Conservation (phyloP, 2,329 filamentous ascomycete genomes). For the Graphilbum ipis-grandicollis region DNA sequence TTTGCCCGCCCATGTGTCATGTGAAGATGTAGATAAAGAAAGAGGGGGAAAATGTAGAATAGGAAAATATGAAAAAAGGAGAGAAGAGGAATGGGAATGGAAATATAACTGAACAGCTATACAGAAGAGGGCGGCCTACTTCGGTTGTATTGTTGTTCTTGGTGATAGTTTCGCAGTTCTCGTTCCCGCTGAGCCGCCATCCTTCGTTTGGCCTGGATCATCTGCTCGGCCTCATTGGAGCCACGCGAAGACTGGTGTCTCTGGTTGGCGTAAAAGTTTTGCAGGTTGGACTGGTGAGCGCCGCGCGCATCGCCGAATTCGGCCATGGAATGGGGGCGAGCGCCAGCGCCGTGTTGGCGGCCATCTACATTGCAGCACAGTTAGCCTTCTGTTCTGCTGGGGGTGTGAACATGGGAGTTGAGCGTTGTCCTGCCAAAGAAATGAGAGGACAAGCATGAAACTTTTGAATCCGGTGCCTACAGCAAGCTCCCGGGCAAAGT, state of each 20-base stretch:
- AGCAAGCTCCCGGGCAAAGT: constrained; percentile 12
- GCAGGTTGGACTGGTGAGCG: constrained; percentile 61
- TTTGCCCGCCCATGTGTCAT: constrained; percentile 1
- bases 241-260: constrained; percentile 75
- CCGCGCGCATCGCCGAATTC: constrained; percentile 61
- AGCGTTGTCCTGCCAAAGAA: constrained; percentile 6
- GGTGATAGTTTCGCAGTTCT: constrained; percentile 98
- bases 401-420: constrained; percentile 6
- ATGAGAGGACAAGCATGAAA: neutral
- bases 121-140: constrained; percentile 75
- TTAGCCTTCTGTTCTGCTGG: neutral
- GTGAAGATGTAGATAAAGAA: constrained; percentile 5
- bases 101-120: too few relatives aligned
- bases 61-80: constrained; percentile 5
- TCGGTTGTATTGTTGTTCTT: constrained; percentile 99
- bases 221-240: constrained; percentile 84
- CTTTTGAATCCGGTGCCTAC: neutral
- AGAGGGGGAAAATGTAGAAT: neutral
- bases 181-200: constrained; percentile 98
- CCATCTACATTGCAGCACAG: constrained; percentile 39
- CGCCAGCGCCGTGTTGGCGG: constrained; percentile 44
- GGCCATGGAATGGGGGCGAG: constrained; percentile 70
- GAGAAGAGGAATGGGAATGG: constrained; percentile 1
- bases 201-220: constrained; percentile 97
- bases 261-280: constrained; percentile 88